phyloP scores from a whole-genome alignment of 2,329 filamentous ascomycete species.

The Penicillium sp. region DNA sequence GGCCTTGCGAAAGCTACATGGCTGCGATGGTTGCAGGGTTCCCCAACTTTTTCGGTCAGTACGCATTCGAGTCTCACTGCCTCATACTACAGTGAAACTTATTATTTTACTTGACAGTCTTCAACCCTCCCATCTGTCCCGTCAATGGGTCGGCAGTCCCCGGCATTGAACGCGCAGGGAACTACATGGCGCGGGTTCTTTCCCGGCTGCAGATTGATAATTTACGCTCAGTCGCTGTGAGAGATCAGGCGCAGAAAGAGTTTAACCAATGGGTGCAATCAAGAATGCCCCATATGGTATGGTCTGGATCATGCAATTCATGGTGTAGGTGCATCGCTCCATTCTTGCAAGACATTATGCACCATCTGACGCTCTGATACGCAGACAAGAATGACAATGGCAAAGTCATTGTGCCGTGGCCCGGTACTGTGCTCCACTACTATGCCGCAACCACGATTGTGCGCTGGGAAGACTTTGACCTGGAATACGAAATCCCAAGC shows the following conservation, averaged over 20 bases:
- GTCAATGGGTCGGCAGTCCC: slow-evolving; percentile 9
- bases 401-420: slow-evolving; percentile 12
- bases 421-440: slow-evolving; percentile 14
- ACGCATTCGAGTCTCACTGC: not conserved
- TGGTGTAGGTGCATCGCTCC: slow-evolving; percentile 3
- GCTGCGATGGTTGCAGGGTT: slow-evolving; percentile 10
- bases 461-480: slow-evolving; percentile 12
- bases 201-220: slow-evolving; percentile 6
- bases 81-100: not conserved
- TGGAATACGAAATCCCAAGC: not conserved
- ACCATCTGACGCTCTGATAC: not conserved
- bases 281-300: slow-evolving; percentile 11
- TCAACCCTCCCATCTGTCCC: slow-evolving; percentile 11
- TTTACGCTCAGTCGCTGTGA: slow-evolving; percentile 5
- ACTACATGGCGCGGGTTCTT: slow-evolving; percentile 8
- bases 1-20: slow-evolving; percentile 11
- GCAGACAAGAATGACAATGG: not conserved
- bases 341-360: not conserved
- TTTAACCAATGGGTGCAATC: slow-evolving; percentile 12
- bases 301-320: slow-evolving; percentile 10
- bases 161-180: slow-evolving; percentile 3
- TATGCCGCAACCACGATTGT: slow-evolving; percentile 11
- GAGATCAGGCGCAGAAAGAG: slow-evolving; percentile 1
- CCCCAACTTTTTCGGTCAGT: slow-evolving; percentile 9
- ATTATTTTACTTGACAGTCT: not conserved